Evolutionary conservation across 768 basidiomycete species (phyloP).

Genomic region (Psilocybe subaeruginosa): DNA sequence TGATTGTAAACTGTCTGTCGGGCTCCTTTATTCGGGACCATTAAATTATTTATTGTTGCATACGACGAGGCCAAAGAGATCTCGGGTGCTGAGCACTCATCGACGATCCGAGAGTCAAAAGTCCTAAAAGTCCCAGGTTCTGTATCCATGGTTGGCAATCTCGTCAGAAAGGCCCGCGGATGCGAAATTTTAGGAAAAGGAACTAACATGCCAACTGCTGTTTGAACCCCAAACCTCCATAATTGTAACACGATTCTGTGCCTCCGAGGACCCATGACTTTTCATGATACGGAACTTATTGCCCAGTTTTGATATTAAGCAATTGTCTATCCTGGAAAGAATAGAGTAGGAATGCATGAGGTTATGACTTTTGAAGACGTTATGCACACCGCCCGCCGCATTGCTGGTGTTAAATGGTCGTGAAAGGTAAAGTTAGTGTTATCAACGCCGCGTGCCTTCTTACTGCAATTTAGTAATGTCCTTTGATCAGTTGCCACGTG

Average conservation of each 20-base stretch:
- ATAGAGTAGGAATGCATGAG: slow-evolving; percentile 10
- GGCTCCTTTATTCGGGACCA: slow-evolving; percentile 2
- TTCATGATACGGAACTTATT: slow-evolving; percentile 21
- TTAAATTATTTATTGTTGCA: slow-evolving; percentile 4
- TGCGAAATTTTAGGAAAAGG: slow-evolving; percentile 14
- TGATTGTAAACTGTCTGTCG: not conserved
- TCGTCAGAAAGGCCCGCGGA: slow-evolving; percentile 18
- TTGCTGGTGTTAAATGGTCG: slow-evolving; percentile 11
- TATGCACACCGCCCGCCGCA: slow-evolving; percentile 11
- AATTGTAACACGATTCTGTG: slow-evolving; percentile 15
- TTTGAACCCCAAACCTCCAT: slow-evolving; percentile 17
- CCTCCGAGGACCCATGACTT: slow-evolving; percentile 20
- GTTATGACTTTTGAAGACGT: slow-evolving; percentile 1
- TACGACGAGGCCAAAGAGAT: slow-evolving; percentile 1
- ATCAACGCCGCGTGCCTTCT: slow-evolving; percentile 13
- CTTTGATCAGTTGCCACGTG: slow-evolving; percentile 27
- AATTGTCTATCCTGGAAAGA: slow-evolving; percentile 8
- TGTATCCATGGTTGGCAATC: slow-evolving; percentile 14
- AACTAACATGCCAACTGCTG: slow-evolving; percentile 7
- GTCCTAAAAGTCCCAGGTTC: slow-evolving; percentile 17
- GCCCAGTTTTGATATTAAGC: slow-evolving; percentile 12
- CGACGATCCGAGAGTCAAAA: slow-evolving; percentile 9
- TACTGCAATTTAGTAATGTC: not conserved
- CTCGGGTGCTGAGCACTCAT: slow-evolving; percentile 4
- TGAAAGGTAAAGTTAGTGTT: slow-evolving; percentile 14